Percentiles rank a stretch among this genome's conserved stretches.
Conservation (phyloP, 2,329 filamentous ascomycete species). For the Calonectria pseudoturangicola region DNA sequence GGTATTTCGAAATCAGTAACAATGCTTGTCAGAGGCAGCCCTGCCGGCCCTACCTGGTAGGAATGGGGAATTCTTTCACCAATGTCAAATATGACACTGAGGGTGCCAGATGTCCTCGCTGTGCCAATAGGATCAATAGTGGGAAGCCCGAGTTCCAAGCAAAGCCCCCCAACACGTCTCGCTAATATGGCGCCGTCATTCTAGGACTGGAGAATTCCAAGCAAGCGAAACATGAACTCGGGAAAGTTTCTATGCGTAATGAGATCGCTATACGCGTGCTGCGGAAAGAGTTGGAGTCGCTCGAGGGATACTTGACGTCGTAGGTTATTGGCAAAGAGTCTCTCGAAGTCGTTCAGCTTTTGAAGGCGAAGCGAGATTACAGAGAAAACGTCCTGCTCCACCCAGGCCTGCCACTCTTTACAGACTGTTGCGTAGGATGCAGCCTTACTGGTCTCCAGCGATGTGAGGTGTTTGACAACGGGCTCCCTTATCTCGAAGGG, state of each 20-base stretch:
- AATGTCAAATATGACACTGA: not conserved
- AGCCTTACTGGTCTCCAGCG: not conserved
- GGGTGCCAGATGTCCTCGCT: not conserved
- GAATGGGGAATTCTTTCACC: not conserved
- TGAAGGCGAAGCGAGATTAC: not conserved
- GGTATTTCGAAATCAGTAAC: constrained; percentile 8
- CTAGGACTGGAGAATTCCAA: constrained; percentile 22
- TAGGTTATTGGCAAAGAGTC: not conserved
- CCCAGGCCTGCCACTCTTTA: constrained; percentile 8
- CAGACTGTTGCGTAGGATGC: constrained; percentile 4
- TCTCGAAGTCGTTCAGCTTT: not conserved
- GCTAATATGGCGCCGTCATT: not conserved
- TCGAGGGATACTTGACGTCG: not conserved
- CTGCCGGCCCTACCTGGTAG: not conserved
- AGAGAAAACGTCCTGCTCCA: not conserved
- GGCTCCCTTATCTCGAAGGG: not conserved
- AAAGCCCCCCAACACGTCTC: not conserved
- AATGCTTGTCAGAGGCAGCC: not conserved
- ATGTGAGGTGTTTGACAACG: not conserved
- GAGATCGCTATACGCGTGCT: not conserved
- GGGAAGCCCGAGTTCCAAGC: constrained; percentile 7
- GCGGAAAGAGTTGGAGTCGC: not conserved
- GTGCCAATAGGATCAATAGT: not conserved
- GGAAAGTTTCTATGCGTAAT: not conserved
- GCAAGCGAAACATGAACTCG: not conserved